These are phyloP conservation scores for Sporobolomyces roseus DNA, from an alignment of 768 basidiomycete species.

Conservation along the genomic window DNA sequence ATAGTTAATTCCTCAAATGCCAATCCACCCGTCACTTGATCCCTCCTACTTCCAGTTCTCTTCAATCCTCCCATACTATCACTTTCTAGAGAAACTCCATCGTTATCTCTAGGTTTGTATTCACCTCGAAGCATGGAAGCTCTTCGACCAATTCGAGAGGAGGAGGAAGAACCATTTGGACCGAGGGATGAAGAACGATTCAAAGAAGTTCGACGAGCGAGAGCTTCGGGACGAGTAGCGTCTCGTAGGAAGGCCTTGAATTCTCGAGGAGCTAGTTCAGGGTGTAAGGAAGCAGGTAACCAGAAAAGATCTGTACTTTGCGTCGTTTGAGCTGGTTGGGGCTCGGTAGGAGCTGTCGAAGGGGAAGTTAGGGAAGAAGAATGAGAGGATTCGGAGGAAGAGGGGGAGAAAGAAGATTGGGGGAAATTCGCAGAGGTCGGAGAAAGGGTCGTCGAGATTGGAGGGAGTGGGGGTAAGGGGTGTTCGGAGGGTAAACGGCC, in stretches of 20 bases:
- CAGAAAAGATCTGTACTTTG: slow-evolving; percentile 82
- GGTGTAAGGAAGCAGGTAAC: slow-evolving; percentile 94
- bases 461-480: slow-evolving; percentile 17
- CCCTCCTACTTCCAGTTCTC: slow-evolving; percentile 48
- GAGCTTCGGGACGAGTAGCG: slow-evolving; percentile 57
- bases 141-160: slow-evolving; percentile 53
- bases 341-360: neutral
- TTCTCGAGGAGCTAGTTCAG: slow-evolving; percentile 94
- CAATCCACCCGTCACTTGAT: slow-evolving; percentile 65
- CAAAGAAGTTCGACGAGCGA: slow-evolving; percentile 47
- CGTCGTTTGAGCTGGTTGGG: neutral
- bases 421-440: too few species aligned
- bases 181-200: too few species aligned
- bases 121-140: slow-evolving; percentile 88
- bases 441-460: too few species aligned
- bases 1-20: slow-evolving; percentile 83
- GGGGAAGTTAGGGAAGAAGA: slow-evolving; percentile 10
- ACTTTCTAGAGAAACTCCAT: slow-evolving; percentile 67
- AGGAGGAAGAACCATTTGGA: too few species aligned
- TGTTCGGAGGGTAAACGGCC: slow-evolving; percentile 31
- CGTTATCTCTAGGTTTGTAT: slow-evolving; percentile 75
- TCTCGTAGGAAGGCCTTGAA: slow-evolving; percentile 93
- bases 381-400: neutral
- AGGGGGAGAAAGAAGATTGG: neutral
- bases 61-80: slow-evolving; percentile 36